Conservation (phyloP, 1,284 basidiomycete species). For the Sparassis latifolia region DNA sequence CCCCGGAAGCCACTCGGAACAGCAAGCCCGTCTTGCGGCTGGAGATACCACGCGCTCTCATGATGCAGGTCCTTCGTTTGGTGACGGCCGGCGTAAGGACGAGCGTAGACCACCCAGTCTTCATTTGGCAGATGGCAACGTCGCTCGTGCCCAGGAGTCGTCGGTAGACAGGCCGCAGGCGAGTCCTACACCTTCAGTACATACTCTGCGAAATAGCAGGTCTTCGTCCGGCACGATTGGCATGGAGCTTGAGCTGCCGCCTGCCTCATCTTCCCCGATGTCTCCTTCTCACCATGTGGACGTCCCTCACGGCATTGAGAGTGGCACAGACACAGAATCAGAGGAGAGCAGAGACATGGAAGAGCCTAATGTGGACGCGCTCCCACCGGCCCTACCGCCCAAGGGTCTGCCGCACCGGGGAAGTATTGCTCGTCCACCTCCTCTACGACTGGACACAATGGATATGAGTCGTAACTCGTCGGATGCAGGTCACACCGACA, state of each 20-base stretch:
- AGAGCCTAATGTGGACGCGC: slow-evolving; percentile 14
- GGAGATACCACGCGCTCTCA: background rate
- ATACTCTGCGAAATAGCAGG: slow-evolving; percentile 11
- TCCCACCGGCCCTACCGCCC: slow-evolving; percentile 44
- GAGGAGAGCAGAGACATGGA: slow-evolving; percentile 31
- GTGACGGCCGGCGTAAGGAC: background rate
- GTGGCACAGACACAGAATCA: slow-evolving; percentile 63
- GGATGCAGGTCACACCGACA: slow-evolving; percentile 26
- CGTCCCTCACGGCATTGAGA: slow-evolving; percentile 65
- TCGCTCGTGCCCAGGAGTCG: slow-evolving; percentile 16
- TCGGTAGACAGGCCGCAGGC: slow-evolving; percentile 19
- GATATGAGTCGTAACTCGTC: slow-evolving; percentile 17
- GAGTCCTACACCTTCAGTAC: slow-evolving; percentile 11
- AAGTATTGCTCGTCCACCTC: slow-evolving; percentile 11
- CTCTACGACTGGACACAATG: slow-evolving; percentile 17
- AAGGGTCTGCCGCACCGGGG: slow-evolving; percentile 32
- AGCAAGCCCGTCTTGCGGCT: background rate
- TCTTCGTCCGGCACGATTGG: slow-evolving; percentile 6
- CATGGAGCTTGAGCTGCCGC: slow-evolving; percentile 16
- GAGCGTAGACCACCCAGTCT: slow-evolving; percentile 15
- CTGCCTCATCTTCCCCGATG: slow-evolving; percentile 31
- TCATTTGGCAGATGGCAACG: slow-evolving; percentile 15
- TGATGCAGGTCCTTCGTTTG: background rate
- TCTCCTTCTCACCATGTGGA: slow-evolving; percentile 58
- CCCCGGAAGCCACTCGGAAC: slow-evolving; percentile 19